Base-by-base conservation (phyloP, 2,329 filamentous ascomycete genomes). In the Stachybotrys echinatus region DNA sequence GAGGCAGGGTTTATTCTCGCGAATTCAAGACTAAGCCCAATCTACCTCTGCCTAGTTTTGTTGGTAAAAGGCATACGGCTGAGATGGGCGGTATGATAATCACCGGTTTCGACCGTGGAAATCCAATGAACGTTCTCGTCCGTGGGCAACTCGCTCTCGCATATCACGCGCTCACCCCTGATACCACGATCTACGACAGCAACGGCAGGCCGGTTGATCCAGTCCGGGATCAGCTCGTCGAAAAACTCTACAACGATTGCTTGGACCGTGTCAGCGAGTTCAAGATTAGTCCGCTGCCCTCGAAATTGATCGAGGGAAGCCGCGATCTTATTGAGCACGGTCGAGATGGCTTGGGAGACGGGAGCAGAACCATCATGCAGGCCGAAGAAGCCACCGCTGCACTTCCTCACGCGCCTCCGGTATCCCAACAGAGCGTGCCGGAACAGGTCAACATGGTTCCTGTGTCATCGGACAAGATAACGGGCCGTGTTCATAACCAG, bases 1-100 rank as follows among this genome's bases (percentile, higher is more conserved):
- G 94, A 39, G 94, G 94, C 39, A 84, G 94, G 57, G 90, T 99
- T 19, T 97, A 96, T 69, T 99, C 94, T 48, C 90, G 80, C 48
- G 71, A 79, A 21, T 78, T 86, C 54, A 73, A 74, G 77, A 83
- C 73, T 72, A 87, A 73, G 66, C 80, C 65, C 68, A 74, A 50
- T 63, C 74, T 62, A 68, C 71, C 55, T 58, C 83, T 63, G 70
- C 75, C 64, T 60, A 74, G 56, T 64, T 69, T 81, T 77, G 65
- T 80, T 70, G 77, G 74, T 8, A 79, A 76, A 53, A 74, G 83
- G 47, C 87, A 87, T 62, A 97, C 92, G 19, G 94, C 90, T 27
- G 94, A 99, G 66, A 95, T 96, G 85, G 94, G 94, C 23, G 94
- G 92, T 49, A 96, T 99, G 77, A 97, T 99, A 52, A 91, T 99